Evolutionary conservation across 164 flowering plant species (phyloP), one percentile per base, ranked within the genome.

Genomic region (Houttuynia cordata): DNA sequence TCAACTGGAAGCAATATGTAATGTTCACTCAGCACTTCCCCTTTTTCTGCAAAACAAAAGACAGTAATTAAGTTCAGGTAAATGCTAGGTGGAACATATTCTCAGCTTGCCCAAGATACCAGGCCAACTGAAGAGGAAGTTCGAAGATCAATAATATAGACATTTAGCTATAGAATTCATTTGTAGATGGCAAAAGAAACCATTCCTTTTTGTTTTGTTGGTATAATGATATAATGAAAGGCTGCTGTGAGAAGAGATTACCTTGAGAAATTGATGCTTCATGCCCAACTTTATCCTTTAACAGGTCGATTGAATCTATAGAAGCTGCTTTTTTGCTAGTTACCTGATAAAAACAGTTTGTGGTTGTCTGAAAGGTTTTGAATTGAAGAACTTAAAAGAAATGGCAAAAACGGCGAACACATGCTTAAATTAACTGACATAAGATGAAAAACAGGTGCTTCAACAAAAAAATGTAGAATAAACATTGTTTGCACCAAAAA

Each of bases 1-100:
- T 93, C 97, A 67, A 78, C 80, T 57, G 97, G 94, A 56, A 93
- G 88, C 23, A 93, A 74, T 73, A 83, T 90, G 83, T 93, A 93
- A 66, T 80, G 74, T 65, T 87, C 94, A 68, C 92, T 66, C 56
- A 79, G 69, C 45, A 93, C 83, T 71, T 86, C 86, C 55, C 98
- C 97, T 71, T 78, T 81, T 62, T 86, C 98, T 93, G 83, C 73
- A 71, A 39, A 56, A 63, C 37, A 24, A 53, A 51, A 1, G 24
- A 7, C 55, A 17, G n/a, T n/a, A n/a, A 52, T 19, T 23, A 19
- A 18, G 8, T 18, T 52, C 23, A 52, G 23, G 23, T 52, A 52
- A 19, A n/a, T 20, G 55, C 23, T 18, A 52, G 19, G 23, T n/a
- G 21, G 1, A 52, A 52, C 55, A n/a, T 3, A 52, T 19, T 2